phyloP scores from a whole-genome alignment of 768 basidiomycete genomes.

The Exidia glandulosa region DNA sequence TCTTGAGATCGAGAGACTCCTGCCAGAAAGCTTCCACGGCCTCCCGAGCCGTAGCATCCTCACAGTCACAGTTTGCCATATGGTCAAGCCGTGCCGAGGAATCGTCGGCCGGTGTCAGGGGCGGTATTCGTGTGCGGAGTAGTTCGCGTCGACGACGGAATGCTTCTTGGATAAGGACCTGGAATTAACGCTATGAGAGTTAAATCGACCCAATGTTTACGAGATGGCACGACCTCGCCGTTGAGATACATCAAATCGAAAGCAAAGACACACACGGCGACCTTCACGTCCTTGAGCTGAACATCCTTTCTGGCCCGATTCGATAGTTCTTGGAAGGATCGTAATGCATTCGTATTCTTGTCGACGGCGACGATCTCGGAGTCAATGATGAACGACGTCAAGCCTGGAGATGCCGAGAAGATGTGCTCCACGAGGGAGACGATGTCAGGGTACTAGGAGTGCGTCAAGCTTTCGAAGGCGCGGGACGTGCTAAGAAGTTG shows the following conservation, averaged over 20 bases:
- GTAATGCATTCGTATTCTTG: constrained; percentile 44
- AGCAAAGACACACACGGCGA: constrained; percentile 72
- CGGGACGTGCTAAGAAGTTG: constrained; percentile 1
- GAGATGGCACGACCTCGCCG: constrained; percentile 41
- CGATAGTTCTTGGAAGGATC: constrained; percentile 80
- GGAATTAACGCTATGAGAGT: constrained; percentile 5
- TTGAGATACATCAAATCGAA: constrained; percentile 88
- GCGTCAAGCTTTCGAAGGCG: constrained; percentile 6
- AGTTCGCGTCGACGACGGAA: constrained; percentile 62
- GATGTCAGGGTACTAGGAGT: constrained; percentile 69
- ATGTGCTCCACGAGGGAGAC: constrained; percentile 43
- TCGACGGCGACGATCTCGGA: constrained; percentile 84
- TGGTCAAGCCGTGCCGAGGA: constrained; percentile 55
- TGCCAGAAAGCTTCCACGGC: constrained; percentile 67
- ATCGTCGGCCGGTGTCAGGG: constrained; percentile 32
- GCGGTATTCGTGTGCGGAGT: constrained; percentile 52
- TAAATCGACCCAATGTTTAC: constrained; percentile 1
- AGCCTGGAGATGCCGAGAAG: constrained; percentile 29
- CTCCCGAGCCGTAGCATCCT: constrained; percentile 46
- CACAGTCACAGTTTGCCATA: constrained; percentile 61
- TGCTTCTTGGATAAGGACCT: constrained; percentile 58
- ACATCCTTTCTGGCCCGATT: constrained; percentile 81
- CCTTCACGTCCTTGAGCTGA: constrained; percentile 56
- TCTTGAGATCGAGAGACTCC: constrained; percentile 60
- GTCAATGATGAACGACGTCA: constrained; percentile 66